Evolutionary conservation across 345 rosid species (phyloP).

Genomic region (Eucalyptus coolabah): DNA sequence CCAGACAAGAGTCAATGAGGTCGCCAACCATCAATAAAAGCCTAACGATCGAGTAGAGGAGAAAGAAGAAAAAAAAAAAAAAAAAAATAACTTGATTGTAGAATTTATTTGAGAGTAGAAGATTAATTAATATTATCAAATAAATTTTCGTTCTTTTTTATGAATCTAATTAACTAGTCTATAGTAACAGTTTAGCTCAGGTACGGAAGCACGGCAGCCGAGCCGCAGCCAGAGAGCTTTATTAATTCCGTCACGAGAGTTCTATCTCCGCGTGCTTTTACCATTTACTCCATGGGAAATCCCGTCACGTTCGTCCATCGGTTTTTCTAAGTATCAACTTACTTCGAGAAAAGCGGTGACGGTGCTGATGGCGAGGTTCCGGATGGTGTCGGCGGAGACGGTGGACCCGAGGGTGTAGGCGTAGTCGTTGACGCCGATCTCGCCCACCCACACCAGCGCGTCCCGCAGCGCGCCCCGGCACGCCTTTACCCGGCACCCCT

Average conservation of each 20-base stretch:
- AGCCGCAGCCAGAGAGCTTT: not conserved
- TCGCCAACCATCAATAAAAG: not conserved
- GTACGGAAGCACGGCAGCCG: not conserved
- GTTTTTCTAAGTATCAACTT: not conserved
- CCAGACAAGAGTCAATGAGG: accelerated
- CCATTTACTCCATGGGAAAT: not conserved
- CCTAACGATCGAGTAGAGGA: accelerated
- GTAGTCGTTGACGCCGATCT: constrained; percentile 88
- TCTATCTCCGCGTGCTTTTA: not conserved
- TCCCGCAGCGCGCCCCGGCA: constrained; percentile 34
- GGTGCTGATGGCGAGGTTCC: constrained; percentile 27
- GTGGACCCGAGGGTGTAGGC: constrained; percentile 57
- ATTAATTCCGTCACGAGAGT: not conserved
- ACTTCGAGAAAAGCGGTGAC: constrained; percentile 49
- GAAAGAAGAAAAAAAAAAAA: accelerated
- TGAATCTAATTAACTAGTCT: not conserved
- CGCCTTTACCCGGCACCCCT: constrained; percentile 21
- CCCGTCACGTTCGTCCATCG: not conserved
- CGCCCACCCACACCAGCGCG: constrained; percentile 86
- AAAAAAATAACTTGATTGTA: accelerated
- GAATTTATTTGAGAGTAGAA: too few species aligned
- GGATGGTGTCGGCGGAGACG: constrained; percentile 36
- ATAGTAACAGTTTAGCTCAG: not conserved
- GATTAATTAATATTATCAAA: too few species aligned
- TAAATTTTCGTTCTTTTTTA: too few species aligned